Conservation (phyloP, 2,329 filamentous ascomycete species). For the Penicillium griseofulvum region DNA sequence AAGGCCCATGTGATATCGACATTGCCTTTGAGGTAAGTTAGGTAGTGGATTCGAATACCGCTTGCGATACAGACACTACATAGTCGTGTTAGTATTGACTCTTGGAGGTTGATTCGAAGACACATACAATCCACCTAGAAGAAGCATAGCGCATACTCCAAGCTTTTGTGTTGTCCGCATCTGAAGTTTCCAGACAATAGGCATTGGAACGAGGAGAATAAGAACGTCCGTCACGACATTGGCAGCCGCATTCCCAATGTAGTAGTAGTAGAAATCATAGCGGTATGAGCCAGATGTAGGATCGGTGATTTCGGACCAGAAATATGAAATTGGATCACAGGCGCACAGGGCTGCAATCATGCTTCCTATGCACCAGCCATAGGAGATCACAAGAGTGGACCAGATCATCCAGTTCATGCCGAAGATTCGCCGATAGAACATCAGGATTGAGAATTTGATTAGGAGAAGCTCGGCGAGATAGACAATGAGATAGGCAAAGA, state of each 20-base stretch:
- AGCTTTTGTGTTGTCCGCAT: conserved; percentile 14
- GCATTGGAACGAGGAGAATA: conserved; percentile 16
- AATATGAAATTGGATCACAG: conserved; percentile 12
- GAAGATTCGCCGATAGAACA: conserved; percentile 26
- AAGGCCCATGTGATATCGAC: conserved; percentile 16
- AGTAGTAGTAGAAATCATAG: conserved; percentile 13
- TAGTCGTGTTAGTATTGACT: neutral
- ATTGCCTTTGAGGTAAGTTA: conserved; percentile 2
- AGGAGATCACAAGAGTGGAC: conserved; percentile 8
- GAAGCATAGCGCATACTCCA: conserved; percentile 9
- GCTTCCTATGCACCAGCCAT: conserved; percentile 11
- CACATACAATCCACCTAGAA: conserved; percentile 14
- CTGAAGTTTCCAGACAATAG: conserved; percentile 10
- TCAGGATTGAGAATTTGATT: conserved; percentile 21
- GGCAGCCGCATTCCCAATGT: conserved; percentile 12
- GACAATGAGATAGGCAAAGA: conserved; percentile 16
- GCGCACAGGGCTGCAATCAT: conserved; percentile 9
- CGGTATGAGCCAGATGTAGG: conserved; percentile 6
- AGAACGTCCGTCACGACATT: conserved; percentile 13
- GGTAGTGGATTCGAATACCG: conserved; percentile 15
- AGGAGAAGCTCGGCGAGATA: conserved; percentile 16
- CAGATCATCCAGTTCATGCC: conserved; percentile 13
- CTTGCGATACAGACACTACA: conserved; percentile 18
- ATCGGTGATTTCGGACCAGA: conserved; percentile 10
- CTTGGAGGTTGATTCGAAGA: neutral